phyloP scores from a whole-genome alignment of 106 monocot genomes.

The Ottelia alismoides region DNA sequence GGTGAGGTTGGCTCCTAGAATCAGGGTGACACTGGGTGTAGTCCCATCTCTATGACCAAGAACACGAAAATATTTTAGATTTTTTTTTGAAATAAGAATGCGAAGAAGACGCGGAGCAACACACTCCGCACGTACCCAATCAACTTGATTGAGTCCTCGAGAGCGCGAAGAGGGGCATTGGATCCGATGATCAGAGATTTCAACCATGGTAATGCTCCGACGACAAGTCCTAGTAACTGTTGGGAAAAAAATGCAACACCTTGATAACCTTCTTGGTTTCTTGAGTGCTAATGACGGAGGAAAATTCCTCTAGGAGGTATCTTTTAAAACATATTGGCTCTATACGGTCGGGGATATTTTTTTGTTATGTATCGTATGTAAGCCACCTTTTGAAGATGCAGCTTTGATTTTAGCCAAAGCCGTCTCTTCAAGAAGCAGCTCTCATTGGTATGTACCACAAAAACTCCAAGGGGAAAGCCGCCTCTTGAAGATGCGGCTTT shows the following conservation, averaged over 20 bases:
- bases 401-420: too few species aligned
- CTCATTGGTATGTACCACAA: too few species aligned
- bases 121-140: conserved; percentile 51
- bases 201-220: conserved; percentile 50
- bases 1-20: conserved; percentile 46
- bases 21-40: too few species aligned
- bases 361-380: too few species aligned
- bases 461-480: too few species aligned
- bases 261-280: not conserved
- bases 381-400: too few species aligned
- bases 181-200: conserved; percentile 41
- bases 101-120: not conserved
- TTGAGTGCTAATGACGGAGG: not conserved
- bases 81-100: not conserved
- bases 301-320: too few species aligned
- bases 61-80: not conserved
- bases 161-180: conserved; percentile 35
- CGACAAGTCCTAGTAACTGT: conserved; percentile 46
- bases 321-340: too few species aligned
- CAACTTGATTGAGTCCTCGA: conserved; percentile 39
- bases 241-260: not conserved
- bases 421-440: too few species aligned
- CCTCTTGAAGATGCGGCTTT: too few species aligned
- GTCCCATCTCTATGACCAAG: conserved; percentile 27
- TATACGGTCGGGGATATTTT: too few species aligned